Conservation (phyloP, 371 early-diverging fungal genomes). For the Lichtheimia ornata region DNA sequence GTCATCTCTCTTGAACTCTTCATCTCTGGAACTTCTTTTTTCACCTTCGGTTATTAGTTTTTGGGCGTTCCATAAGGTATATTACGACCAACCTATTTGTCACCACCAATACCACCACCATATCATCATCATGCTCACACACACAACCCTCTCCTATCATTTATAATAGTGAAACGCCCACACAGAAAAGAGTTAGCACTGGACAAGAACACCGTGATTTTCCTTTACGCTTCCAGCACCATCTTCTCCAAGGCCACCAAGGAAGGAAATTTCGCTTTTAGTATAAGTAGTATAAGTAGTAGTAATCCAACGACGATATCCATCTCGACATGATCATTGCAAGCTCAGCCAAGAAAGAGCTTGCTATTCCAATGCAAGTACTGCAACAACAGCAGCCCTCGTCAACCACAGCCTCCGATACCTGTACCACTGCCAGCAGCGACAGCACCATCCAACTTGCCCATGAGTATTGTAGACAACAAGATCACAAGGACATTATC, state of each 20-base stretch:
- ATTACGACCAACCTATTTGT: background rate
- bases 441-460: background rate
- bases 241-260: constrained; percentile 58
- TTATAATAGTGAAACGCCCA: constrained; percentile 29
- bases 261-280: constrained; percentile 46
- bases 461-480: constrained; percentile 11
- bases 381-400: constrained; percentile 19
- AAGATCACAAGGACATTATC: constrained; percentile 17
- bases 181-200: constrained; percentile 51
- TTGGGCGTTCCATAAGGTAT: constrained; percentile 22
- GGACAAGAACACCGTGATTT: constrained; percentile 51
- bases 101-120: background rate
- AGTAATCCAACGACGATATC: constrained; percentile 14
- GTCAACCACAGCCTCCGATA: background rate
- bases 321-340: constrained; percentile 47
- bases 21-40: constrained; percentile 7
- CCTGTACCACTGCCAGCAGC: background rate
- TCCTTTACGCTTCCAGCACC: constrained; percentile 59
- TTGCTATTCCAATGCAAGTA: constrained; percentile 42
- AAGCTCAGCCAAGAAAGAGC: constrained; percentile 41
- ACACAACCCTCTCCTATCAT: no score
- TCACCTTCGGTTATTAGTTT: constrained; percentile 7
- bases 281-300: constrained; percentile 38
- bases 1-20: no score
- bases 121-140: background rate